Percentiles rank a stretch among this genome's conserved stretches.
These are phyloP conservation scores for Cytospora chrysosperma DNA, from an alignment of 2,329 filamentous ascomycete species.

Conservation along the genomic window DNA sequence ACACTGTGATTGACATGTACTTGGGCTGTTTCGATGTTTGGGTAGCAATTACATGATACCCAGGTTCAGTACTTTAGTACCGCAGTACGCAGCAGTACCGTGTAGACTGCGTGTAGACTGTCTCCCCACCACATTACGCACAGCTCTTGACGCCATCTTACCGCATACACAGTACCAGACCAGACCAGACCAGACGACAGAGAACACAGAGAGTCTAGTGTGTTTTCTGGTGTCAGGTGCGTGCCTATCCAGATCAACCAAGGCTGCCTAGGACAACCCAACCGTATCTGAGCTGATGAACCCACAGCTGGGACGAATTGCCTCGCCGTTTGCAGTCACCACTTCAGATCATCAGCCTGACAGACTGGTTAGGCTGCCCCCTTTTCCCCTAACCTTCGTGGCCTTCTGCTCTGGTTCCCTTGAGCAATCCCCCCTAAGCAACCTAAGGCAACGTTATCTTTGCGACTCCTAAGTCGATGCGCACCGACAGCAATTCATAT, in stretches of 20 bases:
- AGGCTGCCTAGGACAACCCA: neutral
- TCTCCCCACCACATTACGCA: neutral
- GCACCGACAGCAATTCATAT: conserved; percentile 1
- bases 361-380: neutral
- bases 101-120: neutral
- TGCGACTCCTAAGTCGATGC: conserved; percentile 2
- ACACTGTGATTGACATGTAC: neutral
- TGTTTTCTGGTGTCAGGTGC: neutral
- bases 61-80: neutral
- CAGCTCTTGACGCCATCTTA: neutral
- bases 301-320: neutral
- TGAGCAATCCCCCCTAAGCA: neutral
- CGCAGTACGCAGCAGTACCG: neutral
- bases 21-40: conserved; percentile 11
- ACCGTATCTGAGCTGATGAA: neutral
- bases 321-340: neutral
- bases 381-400: neutral
- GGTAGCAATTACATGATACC: neutral
- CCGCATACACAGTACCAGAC: no score
- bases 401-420: neutral
- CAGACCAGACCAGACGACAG: no score
- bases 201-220: neutral
- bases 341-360: neutral
- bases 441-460: neutral
- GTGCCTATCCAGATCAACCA: neutral